These are phyloP conservation scores for Chernovozyma aurita DNA, from an alignment of 1,139 yeast genomes.

Conservation along the genomic window DNA sequence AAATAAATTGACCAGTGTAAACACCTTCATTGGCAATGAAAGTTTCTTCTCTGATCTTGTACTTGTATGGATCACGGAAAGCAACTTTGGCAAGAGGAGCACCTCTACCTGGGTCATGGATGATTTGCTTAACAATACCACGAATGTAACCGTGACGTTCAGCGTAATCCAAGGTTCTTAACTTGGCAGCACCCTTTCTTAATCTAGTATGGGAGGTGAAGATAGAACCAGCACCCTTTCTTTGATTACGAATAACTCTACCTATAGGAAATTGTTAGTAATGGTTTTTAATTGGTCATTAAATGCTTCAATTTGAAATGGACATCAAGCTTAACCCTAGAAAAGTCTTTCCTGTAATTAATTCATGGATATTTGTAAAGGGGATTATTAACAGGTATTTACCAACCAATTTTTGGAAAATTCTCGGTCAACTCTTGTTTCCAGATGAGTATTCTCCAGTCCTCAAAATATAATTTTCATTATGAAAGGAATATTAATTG, in stretches of 20 bases:
- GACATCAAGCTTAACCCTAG: too few relatives aligned
- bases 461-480: too few relatives aligned
- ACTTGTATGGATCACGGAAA: constrained; percentile 95
- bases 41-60: constrained; percentile 88
- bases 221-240: constrained; percentile 99
- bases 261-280: constrained; percentile 57
- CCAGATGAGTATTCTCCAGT: too few relatives aligned
- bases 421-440: too few relatives aligned
- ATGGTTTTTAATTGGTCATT: constrained; percentile 85
- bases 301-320: too few relatives aligned
- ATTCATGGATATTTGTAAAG: constrained; percentile 16
- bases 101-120: constrained; percentile 98
- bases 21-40: constrained; percentile 97
- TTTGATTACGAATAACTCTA: constrained; percentile 99
- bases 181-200: constrained; percentile 97
- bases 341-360: too few relatives aligned
- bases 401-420: too few relatives aligned
- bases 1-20: constrained; percentile 98
- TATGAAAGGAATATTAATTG: too few relatives aligned
- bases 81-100: constrained; percentile 95
- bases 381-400: too few relatives aligned
- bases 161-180: constrained; percentile 91
- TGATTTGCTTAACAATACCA: constrained; percentile 90
- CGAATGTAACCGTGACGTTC: constrained; percentile 97
- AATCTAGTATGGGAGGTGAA: constrained; percentile 99